Base-by-base conservation (phyloP, 2,329 filamentous ascomycete genomes). In the Cladosporium sp. region DNA sequence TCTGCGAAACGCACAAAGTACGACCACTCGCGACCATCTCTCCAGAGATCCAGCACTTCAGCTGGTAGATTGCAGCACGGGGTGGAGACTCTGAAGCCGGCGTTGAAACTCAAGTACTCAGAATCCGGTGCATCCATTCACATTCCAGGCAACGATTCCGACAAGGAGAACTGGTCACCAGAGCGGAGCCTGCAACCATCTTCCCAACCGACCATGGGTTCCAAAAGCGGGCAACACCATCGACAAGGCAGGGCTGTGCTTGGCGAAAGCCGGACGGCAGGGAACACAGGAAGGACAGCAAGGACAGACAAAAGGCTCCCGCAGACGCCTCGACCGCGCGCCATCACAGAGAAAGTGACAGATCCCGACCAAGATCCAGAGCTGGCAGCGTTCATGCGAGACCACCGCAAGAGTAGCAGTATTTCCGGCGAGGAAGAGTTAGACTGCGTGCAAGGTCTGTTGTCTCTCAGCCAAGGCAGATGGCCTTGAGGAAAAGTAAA, bases 101-200 rank as follows among this genome's bases (percentile, higher is more conserved):
- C 45, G 5, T 39, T 57, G 17, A 61, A 61, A 45, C 51, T 63
- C 32, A 65, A 66, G 53, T 58, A 63, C 32, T 58, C 60, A 5
- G 58, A 55, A n/a, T 65, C 63, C 9, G 57, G 58, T 6, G 50
- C 55, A n/a, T 55, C 52, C 32, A 72, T 76, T 19, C 70, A 74
- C 68, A 74, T 68, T 60, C 74, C 60, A 65, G 80, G 80, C 71
- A 67, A 82, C 43, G 91, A 96, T 62, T 96, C 89, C 1, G 92
- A 97, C 67, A 97, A 97, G 71, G 92, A 97, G 72, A 97, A 97
- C 64, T 95, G 89, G 81, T 80, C 80, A 74, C 63, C 84, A 76
- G 1, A 76, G 74, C 56, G 75, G 20, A 50, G 50, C 4, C 13
- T 54, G 1, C 34, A 11, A 3, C 39, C 51, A 37, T 51, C 18